phyloP scores from a whole-genome alignment of 371 early-diverging fungal species.

The Apophysomyces sp. region DNA sequence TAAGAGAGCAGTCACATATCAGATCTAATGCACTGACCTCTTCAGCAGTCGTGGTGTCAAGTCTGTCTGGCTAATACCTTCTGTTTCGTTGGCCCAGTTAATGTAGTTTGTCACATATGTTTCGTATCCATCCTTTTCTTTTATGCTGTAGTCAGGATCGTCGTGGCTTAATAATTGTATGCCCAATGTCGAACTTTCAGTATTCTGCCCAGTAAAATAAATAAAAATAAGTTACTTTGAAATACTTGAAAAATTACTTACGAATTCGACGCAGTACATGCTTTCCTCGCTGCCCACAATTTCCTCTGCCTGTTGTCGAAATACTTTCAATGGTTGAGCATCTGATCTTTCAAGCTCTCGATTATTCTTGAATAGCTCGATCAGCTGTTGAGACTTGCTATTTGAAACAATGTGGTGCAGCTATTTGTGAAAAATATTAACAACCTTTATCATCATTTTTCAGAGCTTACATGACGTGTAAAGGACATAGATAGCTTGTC shows the following conservation, averaged over 20 bases:
- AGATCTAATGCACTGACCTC: constrained; percentile 27
- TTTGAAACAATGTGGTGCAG: not conserved
- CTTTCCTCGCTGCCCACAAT: too few relatives aligned
- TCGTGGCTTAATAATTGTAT: constrained; percentile 80
- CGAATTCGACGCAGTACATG: constrained; percentile 33
- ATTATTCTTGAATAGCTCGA: not conserved
- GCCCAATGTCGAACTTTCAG: constrained; percentile 59
- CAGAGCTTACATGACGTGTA: constrained; percentile 67
- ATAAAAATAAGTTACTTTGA: not conserved
- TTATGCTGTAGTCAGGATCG: constrained; percentile 61
- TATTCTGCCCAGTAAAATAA: constrained; percentile 26
- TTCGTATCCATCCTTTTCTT: constrained; percentile 82
- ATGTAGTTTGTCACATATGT: constrained; percentile 87
- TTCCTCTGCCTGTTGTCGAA: not conserved
- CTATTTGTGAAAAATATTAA: not conserved
- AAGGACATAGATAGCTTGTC: constrained; percentile 76
- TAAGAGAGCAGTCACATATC: not conserved
- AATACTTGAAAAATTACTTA: constrained; percentile 50
- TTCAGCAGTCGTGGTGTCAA: constrained; percentile 61
- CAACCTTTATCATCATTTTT: not conserved
- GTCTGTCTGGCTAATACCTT: constrained; percentile 51
- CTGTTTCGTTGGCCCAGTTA: constrained; percentile 60
- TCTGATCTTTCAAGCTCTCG: not conserved
- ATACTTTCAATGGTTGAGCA: not conserved
- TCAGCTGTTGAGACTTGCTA: not conserved